Evolutionary conservation across 257 asterid genomes (phyloP).

Genomic region (Penstemon newberryi): DNA sequence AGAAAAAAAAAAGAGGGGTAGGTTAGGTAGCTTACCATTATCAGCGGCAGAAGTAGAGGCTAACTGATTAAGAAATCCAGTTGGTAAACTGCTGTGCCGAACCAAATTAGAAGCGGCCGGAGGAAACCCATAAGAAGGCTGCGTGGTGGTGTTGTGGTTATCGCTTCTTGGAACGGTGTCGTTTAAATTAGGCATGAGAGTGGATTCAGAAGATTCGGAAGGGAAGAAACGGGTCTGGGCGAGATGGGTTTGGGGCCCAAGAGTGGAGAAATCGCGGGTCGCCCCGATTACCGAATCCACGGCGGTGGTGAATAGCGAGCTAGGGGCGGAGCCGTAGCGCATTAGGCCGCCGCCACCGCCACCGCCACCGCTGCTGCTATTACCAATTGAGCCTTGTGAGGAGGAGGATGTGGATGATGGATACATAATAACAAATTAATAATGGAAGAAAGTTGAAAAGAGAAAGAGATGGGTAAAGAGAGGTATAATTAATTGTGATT

Average conservation of each 20-base stretch:
- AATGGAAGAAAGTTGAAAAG: not conserved
- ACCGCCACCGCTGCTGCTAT: constrained; percentile 10
- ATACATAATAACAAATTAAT: constrained; percentile 40
- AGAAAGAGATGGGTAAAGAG: constrained; percentile 23
- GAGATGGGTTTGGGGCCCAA: constrained; percentile 26
- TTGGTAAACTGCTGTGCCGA: constrained; percentile 79
- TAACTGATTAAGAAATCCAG: constrained; percentile 72
- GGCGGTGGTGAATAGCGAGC: constrained; percentile 52
- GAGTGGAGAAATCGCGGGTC: constrained; percentile 40
- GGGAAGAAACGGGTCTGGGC: constrained; percentile 38
- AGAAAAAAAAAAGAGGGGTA: not conserved
- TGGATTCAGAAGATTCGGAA: constrained; percentile 39
- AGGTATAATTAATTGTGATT: not conserved
- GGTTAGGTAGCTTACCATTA: constrained; percentile 43
- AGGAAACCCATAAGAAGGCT: constrained; percentile 38
- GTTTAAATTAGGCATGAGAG: constrained; percentile 16
- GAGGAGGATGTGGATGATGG: constrained; percentile 73
- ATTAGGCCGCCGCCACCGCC: constrained; percentile 40
- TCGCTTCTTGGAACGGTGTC: constrained; percentile 21
- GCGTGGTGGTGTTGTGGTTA: constrained; percentile 31
- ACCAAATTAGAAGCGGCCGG: constrained; percentile 43
- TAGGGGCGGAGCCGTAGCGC: constrained; percentile 78
- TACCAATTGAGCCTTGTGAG: constrained; percentile 57
- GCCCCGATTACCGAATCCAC: constrained; percentile 52
- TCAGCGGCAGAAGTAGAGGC: constrained; percentile 51